These are phyloP conservation scores for Colletotrichum lindemuthianum DNA, from an alignment of 2,329 filamentous ascomycete genomes.

Conservation along the genomic window DNA sequence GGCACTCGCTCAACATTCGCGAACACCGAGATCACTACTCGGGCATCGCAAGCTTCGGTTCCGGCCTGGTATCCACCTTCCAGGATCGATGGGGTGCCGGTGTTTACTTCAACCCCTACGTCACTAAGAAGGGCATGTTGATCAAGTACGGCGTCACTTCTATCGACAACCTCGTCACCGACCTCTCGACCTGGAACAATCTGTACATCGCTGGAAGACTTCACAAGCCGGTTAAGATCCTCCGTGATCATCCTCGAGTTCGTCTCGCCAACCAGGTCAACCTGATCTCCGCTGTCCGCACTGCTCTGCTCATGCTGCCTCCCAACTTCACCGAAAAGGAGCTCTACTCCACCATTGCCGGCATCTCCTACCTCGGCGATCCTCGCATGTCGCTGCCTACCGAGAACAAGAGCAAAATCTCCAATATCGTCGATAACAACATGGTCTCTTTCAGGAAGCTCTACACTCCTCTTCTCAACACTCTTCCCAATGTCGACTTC, in stretches of 20 bases:
- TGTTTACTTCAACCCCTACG: slow-evolving; percentile 96
- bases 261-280: slow-evolving; percentile 97
- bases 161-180: slow-evolving; percentile 85
- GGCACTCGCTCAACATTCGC: slow-evolving; percentile 91
- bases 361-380: slow-evolving; percentile 93
- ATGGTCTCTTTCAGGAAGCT: slow-evolving; percentile 90
- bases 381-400: slow-evolving; percentile 93
- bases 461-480: slow-evolving; percentile 89
- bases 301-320: slow-evolving; percentile 87
- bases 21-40: slow-evolving; percentile 96
- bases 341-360: slow-evolving; percentile 90
- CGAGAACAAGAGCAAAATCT: slow-evolving; percentile 91
- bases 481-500: slow-evolving; percentile 88
- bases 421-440: slow-evolving; percentile 93
- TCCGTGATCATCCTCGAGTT: slow-evolving; percentile 91
- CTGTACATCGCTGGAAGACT: slow-evolving; percentile 95
- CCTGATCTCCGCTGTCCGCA: slow-evolving; percentile 88
- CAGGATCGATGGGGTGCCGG: slow-evolving; percentile 92
- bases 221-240: slow-evolving; percentile 97
- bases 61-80: slow-evolving; percentile 82
- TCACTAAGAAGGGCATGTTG: slow-evolving; percentile 92
- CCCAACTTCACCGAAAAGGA: slow-evolving; percentile 86
- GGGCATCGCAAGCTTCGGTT: slow-evolving; percentile 82
- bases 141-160: slow-evolving; percentile 99
- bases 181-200: slow-evolving; percentile 91